Conservation (phyloP, 257 asterid species). For the Plantago ovata region DNA sequence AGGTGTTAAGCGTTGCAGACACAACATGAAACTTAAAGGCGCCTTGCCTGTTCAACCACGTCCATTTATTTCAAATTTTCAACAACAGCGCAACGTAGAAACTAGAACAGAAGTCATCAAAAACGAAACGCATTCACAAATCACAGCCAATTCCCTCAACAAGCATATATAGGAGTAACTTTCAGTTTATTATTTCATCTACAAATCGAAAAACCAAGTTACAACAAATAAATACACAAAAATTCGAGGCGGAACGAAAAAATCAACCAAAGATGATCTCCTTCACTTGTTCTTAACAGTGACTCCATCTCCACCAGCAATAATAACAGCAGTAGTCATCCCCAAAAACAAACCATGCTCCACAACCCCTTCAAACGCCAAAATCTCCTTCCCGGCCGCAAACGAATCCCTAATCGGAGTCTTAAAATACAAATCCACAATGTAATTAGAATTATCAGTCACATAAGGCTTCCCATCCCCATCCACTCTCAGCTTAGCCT, state of each 20-base stretch:
- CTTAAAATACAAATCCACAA: slow-evolving; percentile 84
- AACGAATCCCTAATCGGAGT: slow-evolving; percentile 74
- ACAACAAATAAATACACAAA: slow-evolving; percentile 8
- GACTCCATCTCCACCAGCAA: slow-evolving; percentile 53
- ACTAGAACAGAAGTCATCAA: background rate
- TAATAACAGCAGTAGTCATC: slow-evolving; percentile 52
- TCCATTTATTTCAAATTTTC: too few species aligned
- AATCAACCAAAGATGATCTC: too few species aligned
- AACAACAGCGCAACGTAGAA: background rate
- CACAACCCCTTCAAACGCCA: slow-evolving; percentile 67
- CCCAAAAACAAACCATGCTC: slow-evolving; percentile 67
- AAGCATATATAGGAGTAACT: background rate
- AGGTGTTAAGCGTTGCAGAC: too few species aligned
- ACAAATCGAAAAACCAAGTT: background rate
- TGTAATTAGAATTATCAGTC: slow-evolving; percentile 80
- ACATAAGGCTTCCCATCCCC: slow-evolving; percentile 76
- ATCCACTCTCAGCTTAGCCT: slow-evolving; percentile 65
- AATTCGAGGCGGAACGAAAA: background rate
- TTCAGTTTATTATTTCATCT: slow-evolving; percentile 2
- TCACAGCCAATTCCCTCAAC: background rate
- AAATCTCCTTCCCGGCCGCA: slow-evolving; percentile 49
- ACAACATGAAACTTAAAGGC: too few species aligned
- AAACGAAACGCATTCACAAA: too few species aligned
- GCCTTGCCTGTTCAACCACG: too few species aligned
- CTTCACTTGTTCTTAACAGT: slow-evolving; percentile 43